Base-by-base conservation (phyloP, 2,329 filamentous ascomycete species). In the Aspergillus tamarii region DNA sequence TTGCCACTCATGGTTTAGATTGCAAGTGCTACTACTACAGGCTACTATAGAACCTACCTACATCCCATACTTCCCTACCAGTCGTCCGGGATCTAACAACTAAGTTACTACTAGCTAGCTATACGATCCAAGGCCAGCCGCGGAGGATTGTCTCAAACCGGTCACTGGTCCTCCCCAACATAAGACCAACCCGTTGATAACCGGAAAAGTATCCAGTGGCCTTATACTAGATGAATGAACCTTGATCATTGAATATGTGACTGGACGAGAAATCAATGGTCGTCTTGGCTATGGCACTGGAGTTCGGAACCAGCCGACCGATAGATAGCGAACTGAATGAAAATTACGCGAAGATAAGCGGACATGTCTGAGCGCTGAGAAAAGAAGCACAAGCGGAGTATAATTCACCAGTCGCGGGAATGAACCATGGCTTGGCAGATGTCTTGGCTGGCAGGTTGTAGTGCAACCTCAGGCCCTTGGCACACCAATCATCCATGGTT, bases 381-480 rank as follows among this genome's bases (percentile, higher is more conserved):
- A 32, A 50, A 23, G 26, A 50, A 19, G 41, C 26, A 34, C 28
- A 10, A 21, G 19, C 39, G 60, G 63, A 59, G 61, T 60, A 19
- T 60, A 68, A 52, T 53, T 59, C 50, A 60, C 39, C 60, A 56
- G 54, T 56, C 45, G 60, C 62, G 60, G 52, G 19, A 36, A 21
- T 54, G 28, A 30, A 48, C 45, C 48, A 52, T 46, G 14, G 34
- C 66, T 66, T 63, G 58, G 56, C 41, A 2, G 39, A n/a, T 32
- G 30, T 12, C 68, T 72, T 72, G 72, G 70, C 70, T 67, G 69
- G 69, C 48, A 69, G 36, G 53, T 50, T 63, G 30, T 60, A 66
- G 55, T 74, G 72, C 66, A 73, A 72, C 71, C 65, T 63, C 63
- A 62, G 8, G 58, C 63, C 64, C 73, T 72, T 67, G 69, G 67